Conservation (phyloP, 2,329 filamentous ascomycete species). For the Microsporum canis region DNA sequence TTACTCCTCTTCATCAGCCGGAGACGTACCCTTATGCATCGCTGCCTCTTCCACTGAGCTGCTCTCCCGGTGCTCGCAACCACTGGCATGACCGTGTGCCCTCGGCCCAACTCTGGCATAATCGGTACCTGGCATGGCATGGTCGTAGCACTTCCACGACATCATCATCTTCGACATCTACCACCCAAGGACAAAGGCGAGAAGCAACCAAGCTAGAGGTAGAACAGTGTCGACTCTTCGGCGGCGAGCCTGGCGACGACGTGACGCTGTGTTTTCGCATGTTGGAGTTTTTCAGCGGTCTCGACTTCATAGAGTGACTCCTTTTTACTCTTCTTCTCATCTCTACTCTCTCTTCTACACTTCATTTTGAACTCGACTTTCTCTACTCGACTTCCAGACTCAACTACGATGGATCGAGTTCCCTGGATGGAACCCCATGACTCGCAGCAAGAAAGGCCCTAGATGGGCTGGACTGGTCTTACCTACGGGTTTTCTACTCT, state of each 20-base stretch:
- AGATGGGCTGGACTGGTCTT: neutral
- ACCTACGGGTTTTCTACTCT: neutral
- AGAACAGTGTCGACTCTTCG: constrained; percentile 37
- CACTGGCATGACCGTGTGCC: constrained; percentile 11
- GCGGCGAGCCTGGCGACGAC: constrained; percentile 36
- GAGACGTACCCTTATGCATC: neutral
- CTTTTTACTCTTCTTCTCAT: neutral
- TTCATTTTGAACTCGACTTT: neutral
- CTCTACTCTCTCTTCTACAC: neutral
- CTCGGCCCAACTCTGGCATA: constrained; percentile 33
- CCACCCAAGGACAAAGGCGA: neutral
- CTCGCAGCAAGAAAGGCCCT: constrained; percentile 1
- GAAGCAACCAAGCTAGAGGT: constrained; percentile 22
- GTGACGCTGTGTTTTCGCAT: constrained; percentile 37
- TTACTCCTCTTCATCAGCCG: neutral
- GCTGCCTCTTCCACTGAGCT: neutral
- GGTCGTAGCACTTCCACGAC: constrained; percentile 14
- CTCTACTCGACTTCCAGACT: neutral
- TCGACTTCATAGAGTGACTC: constrained; percentile 33
- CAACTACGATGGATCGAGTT: neutral
- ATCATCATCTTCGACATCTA: neutral
- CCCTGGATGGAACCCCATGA: neutral
- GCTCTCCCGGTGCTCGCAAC: neutral
- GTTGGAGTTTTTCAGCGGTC: constrained; percentile 39
- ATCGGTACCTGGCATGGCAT: constrained; percentile 32